Evolutionary conservation across 441 rosid species (phyloP).

Genomic region (Cnidoscolus chayamansa): DNA sequence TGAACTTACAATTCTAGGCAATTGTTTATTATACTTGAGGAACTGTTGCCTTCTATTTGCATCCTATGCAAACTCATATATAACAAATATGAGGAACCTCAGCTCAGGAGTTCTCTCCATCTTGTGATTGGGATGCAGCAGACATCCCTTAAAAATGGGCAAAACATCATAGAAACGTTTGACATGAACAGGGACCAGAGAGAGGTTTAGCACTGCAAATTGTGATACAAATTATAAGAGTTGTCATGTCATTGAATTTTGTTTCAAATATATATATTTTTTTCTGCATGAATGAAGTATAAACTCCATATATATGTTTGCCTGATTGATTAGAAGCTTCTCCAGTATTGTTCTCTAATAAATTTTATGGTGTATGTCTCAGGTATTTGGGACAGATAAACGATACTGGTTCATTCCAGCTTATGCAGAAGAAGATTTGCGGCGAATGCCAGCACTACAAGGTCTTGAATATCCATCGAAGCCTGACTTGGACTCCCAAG

Average conservation of each 20-base stretch:
- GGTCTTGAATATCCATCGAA: conserved; percentile 80
- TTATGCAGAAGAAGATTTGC: conserved; percentile 73
- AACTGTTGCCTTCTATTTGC: background rate
- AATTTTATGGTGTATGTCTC: background rate
- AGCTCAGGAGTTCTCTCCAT: background rate
- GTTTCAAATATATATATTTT: no score
- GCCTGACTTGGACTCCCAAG: conserved; percentile 66
- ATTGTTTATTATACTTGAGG: background rate
- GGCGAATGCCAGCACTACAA: conserved; percentile 71
- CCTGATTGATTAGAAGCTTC: background rate
- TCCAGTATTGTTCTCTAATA: background rate
- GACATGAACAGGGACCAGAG: background rate
- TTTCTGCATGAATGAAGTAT: no score
- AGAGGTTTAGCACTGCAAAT: background rate
- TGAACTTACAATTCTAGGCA: background rate
- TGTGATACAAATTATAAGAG: no score
- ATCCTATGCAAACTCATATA: background rate
- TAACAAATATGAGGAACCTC: background rate
- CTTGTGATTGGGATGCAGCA: background rate
- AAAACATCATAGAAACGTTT: background rate
- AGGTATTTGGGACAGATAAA: conserved; percentile 77
- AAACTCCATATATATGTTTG: background rate
- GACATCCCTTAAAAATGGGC: background rate
- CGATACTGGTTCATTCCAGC: conserved; percentile 65
- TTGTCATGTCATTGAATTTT: no score